Percentiles rank a stretch among this genome's conserved stretches.
Evolutionary conservation across 2,329 filamentous ascomycete genomes (phyloP).

Genomic region (Zasmidium cellare): DNA sequence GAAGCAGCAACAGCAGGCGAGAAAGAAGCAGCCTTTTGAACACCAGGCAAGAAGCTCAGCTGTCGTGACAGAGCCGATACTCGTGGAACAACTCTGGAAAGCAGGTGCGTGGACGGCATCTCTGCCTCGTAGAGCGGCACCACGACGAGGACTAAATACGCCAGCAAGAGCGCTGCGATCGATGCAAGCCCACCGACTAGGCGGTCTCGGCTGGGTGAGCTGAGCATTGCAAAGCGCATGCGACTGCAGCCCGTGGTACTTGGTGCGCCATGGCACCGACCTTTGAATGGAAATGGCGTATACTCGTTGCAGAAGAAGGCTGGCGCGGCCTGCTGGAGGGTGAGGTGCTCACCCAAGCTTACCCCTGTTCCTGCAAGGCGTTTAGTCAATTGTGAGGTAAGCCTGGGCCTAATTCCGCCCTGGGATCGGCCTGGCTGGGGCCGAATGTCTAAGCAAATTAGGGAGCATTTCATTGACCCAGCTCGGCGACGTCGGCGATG

Average conservation of each 20-base stretch:
- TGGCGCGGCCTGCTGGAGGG: background rate
- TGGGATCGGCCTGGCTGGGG: background rate
- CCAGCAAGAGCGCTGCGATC: background rate
- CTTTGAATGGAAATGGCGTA: background rate
- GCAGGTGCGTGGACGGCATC: too few relatives aligned
- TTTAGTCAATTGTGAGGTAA: background rate
- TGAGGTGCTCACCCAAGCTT: background rate
- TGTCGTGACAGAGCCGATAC: background rate
- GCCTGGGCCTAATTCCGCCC: background rate
- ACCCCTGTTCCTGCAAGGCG: background rate
- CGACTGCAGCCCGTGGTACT: background rate
- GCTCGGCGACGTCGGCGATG: background rate
- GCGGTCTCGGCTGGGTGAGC: background rate
- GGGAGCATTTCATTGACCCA: background rate
- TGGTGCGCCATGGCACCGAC: background rate
- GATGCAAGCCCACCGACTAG: background rate
- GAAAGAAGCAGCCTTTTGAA: background rate
- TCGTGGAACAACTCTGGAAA: background rate
- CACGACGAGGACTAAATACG: constrained; percentile 4
- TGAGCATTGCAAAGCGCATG: background rate
- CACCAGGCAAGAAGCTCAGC: background rate
- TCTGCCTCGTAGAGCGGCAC: background rate
- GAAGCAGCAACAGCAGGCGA: background rate
- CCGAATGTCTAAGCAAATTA: background rate
- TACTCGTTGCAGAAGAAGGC: background rate